Evolutionary conservation across 176 grass and related monocot genomes (phyloP).

Genomic region (Oryza brachyantha): DNA sequence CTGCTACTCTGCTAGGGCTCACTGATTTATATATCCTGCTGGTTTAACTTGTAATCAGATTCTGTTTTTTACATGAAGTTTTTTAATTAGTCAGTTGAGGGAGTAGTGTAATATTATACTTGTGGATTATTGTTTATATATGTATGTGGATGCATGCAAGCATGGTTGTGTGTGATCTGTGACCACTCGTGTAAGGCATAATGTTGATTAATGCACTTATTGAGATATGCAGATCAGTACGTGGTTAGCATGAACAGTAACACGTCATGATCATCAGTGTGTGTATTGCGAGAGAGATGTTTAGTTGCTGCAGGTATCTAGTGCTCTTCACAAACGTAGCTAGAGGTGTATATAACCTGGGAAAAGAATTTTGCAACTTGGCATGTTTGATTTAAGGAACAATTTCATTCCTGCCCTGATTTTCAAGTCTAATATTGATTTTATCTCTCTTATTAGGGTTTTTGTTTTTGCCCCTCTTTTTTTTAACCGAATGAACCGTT

Average conservation of each 20-base stretch:
- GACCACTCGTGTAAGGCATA: constrained; percentile 22
- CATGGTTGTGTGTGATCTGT: neutral
- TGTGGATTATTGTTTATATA: neutral
- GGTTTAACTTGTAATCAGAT: neutral
- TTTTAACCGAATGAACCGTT: too few relatives aligned
- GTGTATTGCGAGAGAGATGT: too few relatives aligned
- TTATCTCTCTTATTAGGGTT: too few relatives aligned
- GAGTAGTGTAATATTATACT: neutral
- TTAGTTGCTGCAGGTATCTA: too few relatives aligned
- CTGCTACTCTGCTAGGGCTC: neutral
- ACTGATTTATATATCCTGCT: neutral
- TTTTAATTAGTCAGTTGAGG: neutral
- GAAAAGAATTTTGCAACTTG: neutral
- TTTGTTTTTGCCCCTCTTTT: too few relatives aligned
- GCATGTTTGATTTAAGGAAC: too few relatives aligned
- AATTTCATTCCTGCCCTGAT: too few relatives aligned
- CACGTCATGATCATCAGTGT: too few relatives aligned
- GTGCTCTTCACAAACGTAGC: too few relatives aligned
- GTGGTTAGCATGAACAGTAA: neutral
- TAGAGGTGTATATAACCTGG: too few relatives aligned
- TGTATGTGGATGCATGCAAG: neutral
- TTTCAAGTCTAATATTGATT: too few relatives aligned
- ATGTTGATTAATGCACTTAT: neutral
- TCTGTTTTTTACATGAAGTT: neutral
- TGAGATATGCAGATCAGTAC: neutral